Evolutionary conservation across 257 asterid species (phyloP).

Genomic region (Perilla frutescens): DNA sequence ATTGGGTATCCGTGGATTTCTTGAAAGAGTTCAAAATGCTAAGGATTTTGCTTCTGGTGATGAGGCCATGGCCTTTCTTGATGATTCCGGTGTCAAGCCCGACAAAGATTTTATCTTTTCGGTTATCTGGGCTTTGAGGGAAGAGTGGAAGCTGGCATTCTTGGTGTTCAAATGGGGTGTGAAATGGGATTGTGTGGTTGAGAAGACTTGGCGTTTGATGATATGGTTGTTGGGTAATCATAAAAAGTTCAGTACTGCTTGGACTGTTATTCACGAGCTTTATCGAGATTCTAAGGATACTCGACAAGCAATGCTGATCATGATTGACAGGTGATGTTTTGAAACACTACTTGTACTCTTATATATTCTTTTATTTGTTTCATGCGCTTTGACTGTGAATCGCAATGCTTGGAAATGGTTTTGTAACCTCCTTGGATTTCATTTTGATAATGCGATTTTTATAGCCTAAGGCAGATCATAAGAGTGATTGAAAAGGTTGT

Average conservation of each 20-base stretch:
- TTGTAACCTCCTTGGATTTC: not conserved
- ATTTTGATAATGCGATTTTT: not conserved
- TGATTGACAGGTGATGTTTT: slow-evolving; percentile 79
- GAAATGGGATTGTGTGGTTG: slow-evolving; percentile 62
- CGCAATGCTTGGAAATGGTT: slow-evolving; percentile 25
- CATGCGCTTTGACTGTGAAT: not conserved
- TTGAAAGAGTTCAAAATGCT: slow-evolving; percentile 52
- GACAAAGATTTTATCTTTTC: slow-evolving; percentile 57
- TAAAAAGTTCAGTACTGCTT: slow-evolving; percentile 82
- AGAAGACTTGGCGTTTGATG: slow-evolving; percentile 74
- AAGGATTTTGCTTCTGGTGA: slow-evolving; percentile 68
- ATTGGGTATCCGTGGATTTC: slow-evolving; percentile 44
- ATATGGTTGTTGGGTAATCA: slow-evolving; percentile 88
- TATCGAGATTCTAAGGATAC: slow-evolving; percentile 54
- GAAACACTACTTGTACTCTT: slow-evolving; percentile 2
- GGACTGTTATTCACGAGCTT: slow-evolving; percentile 78
- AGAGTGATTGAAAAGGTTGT: not conserved
- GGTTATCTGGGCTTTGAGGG: slow-evolving; percentile 68
- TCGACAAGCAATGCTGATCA: slow-evolving; percentile 69
- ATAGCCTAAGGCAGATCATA: not conserved
- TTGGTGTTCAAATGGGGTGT: slow-evolving; percentile 88
- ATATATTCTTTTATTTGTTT: not conserved
- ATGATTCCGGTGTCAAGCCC: slow-evolving; percentile 56
- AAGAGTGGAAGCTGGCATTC: slow-evolving; percentile 85
- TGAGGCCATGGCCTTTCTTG: slow-evolving; percentile 79